Conservation (phyloP, 2,329 filamentous ascomycete species). For the Colletotrichum sp. region DNA sequence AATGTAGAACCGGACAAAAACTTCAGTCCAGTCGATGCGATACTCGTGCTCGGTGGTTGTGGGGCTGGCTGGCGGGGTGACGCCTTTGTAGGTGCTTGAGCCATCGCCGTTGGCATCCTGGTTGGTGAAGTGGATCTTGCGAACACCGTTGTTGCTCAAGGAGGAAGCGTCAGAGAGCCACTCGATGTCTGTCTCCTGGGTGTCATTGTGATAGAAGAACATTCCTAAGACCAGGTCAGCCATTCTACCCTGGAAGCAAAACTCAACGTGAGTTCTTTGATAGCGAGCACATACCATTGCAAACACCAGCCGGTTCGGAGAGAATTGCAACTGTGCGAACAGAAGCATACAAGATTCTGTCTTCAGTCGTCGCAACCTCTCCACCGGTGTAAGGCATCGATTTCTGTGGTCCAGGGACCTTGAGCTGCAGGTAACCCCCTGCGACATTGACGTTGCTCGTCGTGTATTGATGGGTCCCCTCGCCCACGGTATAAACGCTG, state of each 20-base stretch:
- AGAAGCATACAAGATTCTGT: constrained; percentile 5
- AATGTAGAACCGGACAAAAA: constrained; percentile 26
- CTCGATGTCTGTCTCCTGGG: constrained; percentile 33
- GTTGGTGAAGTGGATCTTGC: constrained; percentile 32
- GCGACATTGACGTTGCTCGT: constrained; percentile 22
- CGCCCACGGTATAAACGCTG: neutral
- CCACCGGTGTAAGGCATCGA: constrained; percentile 6
- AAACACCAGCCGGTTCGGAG: constrained; percentile 29
- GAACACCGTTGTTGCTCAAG: constrained; percentile 26
- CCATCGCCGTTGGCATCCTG: constrained; percentile 28
- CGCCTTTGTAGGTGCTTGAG: neutral
- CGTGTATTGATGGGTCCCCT: neutral
- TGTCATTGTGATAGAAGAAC: constrained; percentile 30
- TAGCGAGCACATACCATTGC: constrained; percentile 26
- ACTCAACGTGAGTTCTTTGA: fast-evolving
- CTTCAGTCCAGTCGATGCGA: constrained; percentile 32
- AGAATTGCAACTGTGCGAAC: constrained; percentile 32
- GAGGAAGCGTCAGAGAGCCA: constrained; percentile 33
- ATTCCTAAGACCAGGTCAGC: constrained; percentile 24
- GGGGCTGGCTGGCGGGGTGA: constrained; percentile 23
- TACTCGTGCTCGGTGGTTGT: constrained; percentile 33
- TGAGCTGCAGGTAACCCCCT: constrained; percentile 30
- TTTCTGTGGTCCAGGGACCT: constrained; percentile 27
- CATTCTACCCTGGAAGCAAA: fast-evolving
- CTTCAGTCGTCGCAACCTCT: neutral